Evolutionary conservation across 2,329 filamentous ascomycete genomes (phyloP).

Genomic region (Cercospora zeina): DNA sequence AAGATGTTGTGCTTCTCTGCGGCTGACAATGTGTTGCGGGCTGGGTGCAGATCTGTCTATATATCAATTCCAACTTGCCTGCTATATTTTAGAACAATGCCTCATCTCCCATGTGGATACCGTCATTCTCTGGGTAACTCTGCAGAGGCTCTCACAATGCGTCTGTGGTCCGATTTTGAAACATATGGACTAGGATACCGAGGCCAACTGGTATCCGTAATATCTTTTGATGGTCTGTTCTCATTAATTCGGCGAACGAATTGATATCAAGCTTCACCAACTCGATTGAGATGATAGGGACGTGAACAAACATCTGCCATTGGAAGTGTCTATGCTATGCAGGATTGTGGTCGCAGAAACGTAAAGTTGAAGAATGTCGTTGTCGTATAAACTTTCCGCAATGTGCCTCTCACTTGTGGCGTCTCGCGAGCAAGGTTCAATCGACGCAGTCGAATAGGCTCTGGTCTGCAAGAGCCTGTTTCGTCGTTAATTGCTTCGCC

Average conservation of each 20-base stretch:
- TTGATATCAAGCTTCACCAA: not conserved
- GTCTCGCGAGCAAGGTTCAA: not conserved
- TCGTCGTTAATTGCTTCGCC: not conserved
- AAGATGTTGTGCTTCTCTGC: not conserved
- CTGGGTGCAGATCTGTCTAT: not conserved
- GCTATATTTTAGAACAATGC: not conserved
- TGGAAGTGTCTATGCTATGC: no score
- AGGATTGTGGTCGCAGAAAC: no score
- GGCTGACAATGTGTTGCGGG: not conserved
- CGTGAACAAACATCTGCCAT: no score
- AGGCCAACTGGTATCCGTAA: not conserved
- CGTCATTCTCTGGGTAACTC: not conserved
- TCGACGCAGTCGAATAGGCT: not conserved
- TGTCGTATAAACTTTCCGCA: no score
- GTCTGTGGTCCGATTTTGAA: not conserved
- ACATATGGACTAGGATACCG: not conserved
- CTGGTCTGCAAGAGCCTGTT: not conserved
- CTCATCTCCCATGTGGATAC: not conserved
- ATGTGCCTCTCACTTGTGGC: not conserved
- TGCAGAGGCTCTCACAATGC: not conserved
- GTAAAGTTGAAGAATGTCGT: not conserved
- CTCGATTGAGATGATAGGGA: not conserved
- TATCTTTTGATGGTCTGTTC: not conserved
- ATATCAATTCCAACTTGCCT: not conserved
- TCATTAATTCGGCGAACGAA: not conserved